These are phyloP conservation scores for Hydrangea macrophylla DNA, from an alignment of 148 eudicot species.

Conservation along the genomic window DNA sequence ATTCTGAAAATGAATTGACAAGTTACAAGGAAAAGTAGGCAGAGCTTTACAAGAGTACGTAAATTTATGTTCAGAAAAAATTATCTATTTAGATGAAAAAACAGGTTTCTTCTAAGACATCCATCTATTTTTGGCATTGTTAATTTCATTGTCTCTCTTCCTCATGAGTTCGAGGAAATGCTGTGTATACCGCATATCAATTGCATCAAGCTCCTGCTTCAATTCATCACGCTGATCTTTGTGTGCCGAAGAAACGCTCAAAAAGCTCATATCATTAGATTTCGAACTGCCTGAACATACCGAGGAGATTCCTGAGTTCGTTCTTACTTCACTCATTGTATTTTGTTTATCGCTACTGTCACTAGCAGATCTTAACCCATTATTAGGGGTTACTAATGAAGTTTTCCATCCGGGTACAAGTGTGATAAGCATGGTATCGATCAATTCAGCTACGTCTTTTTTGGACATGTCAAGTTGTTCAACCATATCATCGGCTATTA, in stretches of 20 bases:
- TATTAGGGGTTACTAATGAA: not conserved
- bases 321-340: not conserved
- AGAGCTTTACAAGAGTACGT: no score
- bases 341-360: not conserved
- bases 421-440: constrained; percentile 34
- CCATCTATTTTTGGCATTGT: constrained; percentile 18
- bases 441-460: constrained; percentile 32
- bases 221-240: not conserved
- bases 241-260: not conserved
- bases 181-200: constrained; percentile 6
- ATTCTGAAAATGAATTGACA: no score
- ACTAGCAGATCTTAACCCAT: not conserved
- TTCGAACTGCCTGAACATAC: not conserved
- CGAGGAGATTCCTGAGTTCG: not conserved
- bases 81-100: no score
- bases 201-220: not conserved
- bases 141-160: constrained; percentile 30
- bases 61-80: no score
- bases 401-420: constrained; percentile 17
- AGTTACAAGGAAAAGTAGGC: no score
- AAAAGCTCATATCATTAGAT: constrained; percentile 19
- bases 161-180: constrained; percentile 29
- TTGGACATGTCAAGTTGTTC: constrained; percentile 25
- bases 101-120: no score
- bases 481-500: constrained; percentile 41